phyloP scores from a whole-genome alignment of 768 basidiomycete genomes.

The Exidia glandulosa region DNA sequence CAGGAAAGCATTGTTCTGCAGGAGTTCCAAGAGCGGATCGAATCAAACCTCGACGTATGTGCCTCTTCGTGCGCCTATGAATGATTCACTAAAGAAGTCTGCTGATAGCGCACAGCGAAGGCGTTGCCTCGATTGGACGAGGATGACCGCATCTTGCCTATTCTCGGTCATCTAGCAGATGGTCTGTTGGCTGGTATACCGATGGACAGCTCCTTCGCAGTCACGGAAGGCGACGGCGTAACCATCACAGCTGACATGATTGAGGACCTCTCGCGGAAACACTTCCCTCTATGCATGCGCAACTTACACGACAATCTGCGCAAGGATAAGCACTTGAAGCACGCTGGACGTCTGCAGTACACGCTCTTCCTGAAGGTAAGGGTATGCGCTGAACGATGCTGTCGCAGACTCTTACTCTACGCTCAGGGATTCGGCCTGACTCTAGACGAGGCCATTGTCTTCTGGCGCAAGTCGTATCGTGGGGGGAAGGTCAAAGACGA shows the following conservation, averaged over 20 bases:
- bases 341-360: slow-evolving; percentile 84
- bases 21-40: slow-evolving; percentile 67
- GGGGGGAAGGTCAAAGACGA: slow-evolving; percentile 63
- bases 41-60: slow-evolving; percentile 64
- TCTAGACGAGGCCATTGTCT: slow-evolving; percentile 85
- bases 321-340: slow-evolving; percentile 78
- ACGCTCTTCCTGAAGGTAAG: slow-evolving; percentile 88
- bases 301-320: slow-evolving; percentile 71
- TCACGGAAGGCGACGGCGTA: slow-evolving; percentile 48
- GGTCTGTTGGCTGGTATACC: slow-evolving; percentile 88
- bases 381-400: neutral
- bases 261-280: slow-evolving; percentile 70
- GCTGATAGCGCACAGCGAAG: slow-evolving; percentile 72
- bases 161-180: slow-evolving; percentile 83
- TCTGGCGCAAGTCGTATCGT: slow-evolving; percentile 83
- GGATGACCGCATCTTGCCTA: slow-evolving; percentile 80
- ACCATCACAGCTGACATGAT: slow-evolving; percentile 91
- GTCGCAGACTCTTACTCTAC: slow-evolving; percentile 26
- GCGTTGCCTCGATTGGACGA: slow-evolving; percentile 87
- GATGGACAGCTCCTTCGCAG: slow-evolving; percentile 40
- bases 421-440: slow-evolving; percentile 89
- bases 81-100: neutral
- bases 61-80: neutral
- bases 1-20: slow-evolving; percentile 80
- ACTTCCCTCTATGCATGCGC: slow-evolving; percentile 95